Base-by-base conservation (phyloP, 1,284 basidiomycete species). In the Fomitopsis pinicola region DNA sequence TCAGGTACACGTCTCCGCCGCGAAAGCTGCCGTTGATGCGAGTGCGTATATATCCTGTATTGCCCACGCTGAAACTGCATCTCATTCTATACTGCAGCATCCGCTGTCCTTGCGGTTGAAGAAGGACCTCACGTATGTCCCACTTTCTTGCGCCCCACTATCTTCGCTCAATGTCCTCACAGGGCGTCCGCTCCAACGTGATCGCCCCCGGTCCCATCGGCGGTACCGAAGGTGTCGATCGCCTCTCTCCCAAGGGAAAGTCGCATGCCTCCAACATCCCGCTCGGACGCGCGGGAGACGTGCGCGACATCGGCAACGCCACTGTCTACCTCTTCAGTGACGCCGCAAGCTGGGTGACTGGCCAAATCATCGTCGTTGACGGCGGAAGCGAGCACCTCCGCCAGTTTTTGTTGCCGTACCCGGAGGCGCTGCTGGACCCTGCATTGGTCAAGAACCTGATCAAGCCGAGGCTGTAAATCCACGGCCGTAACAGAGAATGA, bases 11-110 rank as follows among this genome's bases (percentile, higher is more conserved):
- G 93, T 97, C 7, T 94, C 92, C 26, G 94, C 96, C 14, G 97
- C 97, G 22, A 98, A 98, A 77, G 96, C 96, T 0, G 97, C 86
- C 9, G 87, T 98, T 40, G 96, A 99, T 71, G 94, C 95, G 0
- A 69, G 72, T 73, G 59, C 67, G 72, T 68, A 57, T 15, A 17
- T 35, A n/a, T 38, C 35, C 45, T 8, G 9, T 28, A 28, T 28
- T 19, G 19, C 14, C 2, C 26, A 5, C 26, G 10, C 26, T 40
- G 38, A 40, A 40, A 10, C 26, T 19, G n/a, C 44, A 19, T 45
- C 45, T 26, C 14, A 50, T n/a, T 14, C n/a, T 17, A 1, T 30
- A 4, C 28, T n/a, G 3, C 63, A 73, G 72, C 66, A n/a, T 73
- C 72, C 58, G 68, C 85, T 9, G 94, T 93, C 2, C 77, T 98